Percentiles rank a stretch among this genome's conserved stretches.
These are phyloP conservation scores for Coelastrella sp. DNA, from an alignment of 139 green algal species.

Conservation along the genomic window DNA sequence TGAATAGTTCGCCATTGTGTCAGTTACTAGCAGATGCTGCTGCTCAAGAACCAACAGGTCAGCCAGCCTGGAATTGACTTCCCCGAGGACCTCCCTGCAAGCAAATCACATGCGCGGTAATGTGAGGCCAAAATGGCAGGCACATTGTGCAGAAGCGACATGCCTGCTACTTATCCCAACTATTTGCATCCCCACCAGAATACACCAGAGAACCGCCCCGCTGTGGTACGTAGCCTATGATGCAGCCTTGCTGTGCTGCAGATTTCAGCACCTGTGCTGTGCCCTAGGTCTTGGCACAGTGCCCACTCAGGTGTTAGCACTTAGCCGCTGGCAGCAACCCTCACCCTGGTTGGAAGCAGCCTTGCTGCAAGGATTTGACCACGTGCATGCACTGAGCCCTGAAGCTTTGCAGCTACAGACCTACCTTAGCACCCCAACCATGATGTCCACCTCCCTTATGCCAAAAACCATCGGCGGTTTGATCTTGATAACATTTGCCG, in stretches of 20 bases:
- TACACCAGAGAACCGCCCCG: too few relatives aligned
- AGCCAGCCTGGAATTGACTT: background rate
- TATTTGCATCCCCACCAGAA: too few relatives aligned
- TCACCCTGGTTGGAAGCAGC: too few relatives aligned
- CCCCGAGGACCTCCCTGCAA: background rate
- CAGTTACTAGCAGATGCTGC: background rate
- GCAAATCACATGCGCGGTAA: background rate
- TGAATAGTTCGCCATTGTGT: background rate
- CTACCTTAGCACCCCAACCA: slow-evolving; percentile 66
- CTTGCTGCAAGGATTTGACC: background rate
- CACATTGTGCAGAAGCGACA: background rate
- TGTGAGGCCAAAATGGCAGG: background rate
- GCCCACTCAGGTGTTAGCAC: too few relatives aligned
- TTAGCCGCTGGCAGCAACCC: too few relatives aligned
- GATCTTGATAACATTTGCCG: slow-evolving; percentile 81
- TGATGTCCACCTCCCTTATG: slow-evolving; percentile 57
- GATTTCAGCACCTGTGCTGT: too few relatives aligned
- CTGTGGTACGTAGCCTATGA: too few relatives aligned
- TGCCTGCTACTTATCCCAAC: background rate
- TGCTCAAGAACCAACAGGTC: background rate
- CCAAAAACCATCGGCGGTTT: slow-evolving; percentile 81
- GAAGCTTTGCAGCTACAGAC: background rate
- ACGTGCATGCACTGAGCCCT: background rate
- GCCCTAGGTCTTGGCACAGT: too few relatives aligned
- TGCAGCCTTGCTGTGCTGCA: too few relatives aligned